These are phyloP conservation scores for Beauveria scarabaeidicola DNA, from an alignment of 2,329 filamentous ascomycete genomes.

Conservation along the genomic window DNA sequence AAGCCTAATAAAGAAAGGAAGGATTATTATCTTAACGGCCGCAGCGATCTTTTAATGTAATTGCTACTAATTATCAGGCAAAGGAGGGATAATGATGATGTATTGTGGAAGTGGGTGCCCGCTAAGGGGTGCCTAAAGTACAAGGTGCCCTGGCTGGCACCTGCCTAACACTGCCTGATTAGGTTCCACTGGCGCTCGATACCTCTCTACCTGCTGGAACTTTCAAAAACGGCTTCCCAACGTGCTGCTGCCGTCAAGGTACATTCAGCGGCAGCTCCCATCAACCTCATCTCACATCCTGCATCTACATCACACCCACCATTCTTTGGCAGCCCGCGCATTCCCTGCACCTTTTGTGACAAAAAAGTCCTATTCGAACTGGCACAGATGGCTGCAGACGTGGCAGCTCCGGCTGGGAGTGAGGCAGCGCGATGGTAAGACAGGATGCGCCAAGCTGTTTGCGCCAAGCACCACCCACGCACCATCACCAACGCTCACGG, in stretches of 20 bases:
- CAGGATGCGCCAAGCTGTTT: neutral
- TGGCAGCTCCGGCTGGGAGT: constrained; percentile 11
- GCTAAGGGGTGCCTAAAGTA: no score
- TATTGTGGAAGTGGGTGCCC: no score
- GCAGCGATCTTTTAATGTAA: no score
- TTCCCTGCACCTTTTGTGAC: neutral
- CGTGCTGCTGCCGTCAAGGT: no score
- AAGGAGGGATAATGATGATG: no score
- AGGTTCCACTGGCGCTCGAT: neutral
- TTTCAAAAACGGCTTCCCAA: no score
- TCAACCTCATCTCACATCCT: neutral
- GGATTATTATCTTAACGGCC: no score
- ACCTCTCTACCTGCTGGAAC: no score
- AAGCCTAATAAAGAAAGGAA: no score
- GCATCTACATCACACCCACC: neutral
- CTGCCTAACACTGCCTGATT: no score
- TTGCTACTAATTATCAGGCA: no score
- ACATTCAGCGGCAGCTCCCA: neutral
- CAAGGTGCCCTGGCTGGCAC: no score
- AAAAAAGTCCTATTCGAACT: neutral
- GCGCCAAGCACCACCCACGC: neutral
- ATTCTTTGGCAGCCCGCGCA: neutral
- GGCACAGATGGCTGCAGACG: constrained; percentile 1
- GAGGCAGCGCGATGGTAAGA: constrained; percentile 29
- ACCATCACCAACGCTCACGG: constrained; percentile 11